These are phyloP conservation scores for Gloeopeniophorella convolvens DNA, from an alignment of 768 basidiomycete genomes.

Conservation along the genomic window DNA sequence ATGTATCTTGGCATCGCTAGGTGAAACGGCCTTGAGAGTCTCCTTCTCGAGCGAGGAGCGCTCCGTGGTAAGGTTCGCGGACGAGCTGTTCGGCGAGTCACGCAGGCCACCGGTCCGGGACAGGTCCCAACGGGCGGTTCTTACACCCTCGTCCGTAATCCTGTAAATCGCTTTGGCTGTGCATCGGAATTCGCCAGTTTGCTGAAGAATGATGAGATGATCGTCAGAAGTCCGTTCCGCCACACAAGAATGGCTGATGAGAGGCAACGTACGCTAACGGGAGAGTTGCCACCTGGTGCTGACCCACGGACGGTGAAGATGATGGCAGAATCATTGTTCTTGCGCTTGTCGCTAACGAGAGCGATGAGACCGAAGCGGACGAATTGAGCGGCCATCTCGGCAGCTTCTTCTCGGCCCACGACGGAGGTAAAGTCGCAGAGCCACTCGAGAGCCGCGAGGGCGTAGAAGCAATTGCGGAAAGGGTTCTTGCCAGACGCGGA, in stretches of 20 bases:
- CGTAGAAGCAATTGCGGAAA: constrained; percentile 76
- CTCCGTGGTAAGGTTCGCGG: constrained; percentile 48
- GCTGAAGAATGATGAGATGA: constrained; percentile 37
- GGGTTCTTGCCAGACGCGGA: constrained; percentile 41
- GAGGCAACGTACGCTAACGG: constrained; percentile 61
- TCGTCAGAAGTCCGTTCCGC: constrained; percentile 13
- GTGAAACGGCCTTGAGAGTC: constrained; percentile 26
- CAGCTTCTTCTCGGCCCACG: constrained; percentile 91
- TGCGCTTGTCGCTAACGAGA: constrained; percentile 86
- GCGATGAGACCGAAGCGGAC: constrained; percentile 89
- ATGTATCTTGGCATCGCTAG: constrained; percentile 61
- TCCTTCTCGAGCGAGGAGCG: constrained; percentile 57
- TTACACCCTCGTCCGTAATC: constrained; percentile 86
- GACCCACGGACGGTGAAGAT: constrained; percentile 88
- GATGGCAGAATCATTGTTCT: constrained; percentile 87
- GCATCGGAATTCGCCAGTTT: constrained; percentile 94
- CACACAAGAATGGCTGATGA: constrained; percentile 7
- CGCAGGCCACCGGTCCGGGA: constrained; percentile 31
- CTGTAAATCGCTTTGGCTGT: constrained; percentile 93
- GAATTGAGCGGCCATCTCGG: constrained; percentile 97
- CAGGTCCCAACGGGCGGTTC: constrained; percentile 77
- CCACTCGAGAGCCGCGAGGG: constrained; percentile 90
- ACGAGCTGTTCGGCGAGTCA: constrained; percentile 61
- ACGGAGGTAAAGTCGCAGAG: constrained; percentile 96
- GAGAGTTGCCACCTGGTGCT: constrained; percentile 66